Conservation (phyloP, 306 rosid species). For the Quercus agrifolia region DNA sequence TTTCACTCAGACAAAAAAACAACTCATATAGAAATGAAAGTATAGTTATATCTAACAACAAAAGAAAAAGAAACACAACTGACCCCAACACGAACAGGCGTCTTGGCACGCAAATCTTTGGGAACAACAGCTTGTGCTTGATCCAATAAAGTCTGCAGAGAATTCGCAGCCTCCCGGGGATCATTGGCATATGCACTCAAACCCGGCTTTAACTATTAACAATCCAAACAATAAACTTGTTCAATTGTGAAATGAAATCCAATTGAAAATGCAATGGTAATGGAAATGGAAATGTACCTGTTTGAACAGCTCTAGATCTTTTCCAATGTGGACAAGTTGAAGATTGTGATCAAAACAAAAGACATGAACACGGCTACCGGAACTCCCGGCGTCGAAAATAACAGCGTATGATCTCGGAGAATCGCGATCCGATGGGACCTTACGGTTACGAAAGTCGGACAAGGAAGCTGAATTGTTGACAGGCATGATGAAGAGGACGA, state of each 20-base stretch:
- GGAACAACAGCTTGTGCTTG: slow-evolving; percentile 82
- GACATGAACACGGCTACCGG: slow-evolving; percentile 98
- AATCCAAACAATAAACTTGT: slow-evolving; percentile 1
- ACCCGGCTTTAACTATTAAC: slow-evolving; percentile 60
- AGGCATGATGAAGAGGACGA: slow-evolving; percentile 71
- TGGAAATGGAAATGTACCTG: slow-evolving; percentile 39
- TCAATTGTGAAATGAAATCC: not conserved
- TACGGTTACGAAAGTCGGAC: slow-evolving; percentile 47
- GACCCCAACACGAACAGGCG: slow-evolving; percentile 97
- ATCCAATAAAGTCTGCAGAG: slow-evolving; percentile 59
- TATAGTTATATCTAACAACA: not conserved
- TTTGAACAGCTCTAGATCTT: slow-evolving; percentile 78
- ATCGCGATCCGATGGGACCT: slow-evolving; percentile 50
- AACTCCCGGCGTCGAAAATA: slow-evolving; percentile 95
- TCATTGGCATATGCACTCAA: slow-evolving; percentile 68
- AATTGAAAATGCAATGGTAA: not conserved
- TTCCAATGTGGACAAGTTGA: slow-evolving; percentile 87
- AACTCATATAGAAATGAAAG: not conserved
- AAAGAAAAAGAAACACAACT: slow-evolving; percentile 9
- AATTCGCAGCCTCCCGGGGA: slow-evolving; percentile 72
- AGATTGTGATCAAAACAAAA: slow-evolving; percentile 65
- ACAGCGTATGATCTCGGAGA: slow-evolving; percentile 57
- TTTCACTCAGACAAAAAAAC: slow-evolving; percentile 8
- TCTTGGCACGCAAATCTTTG: slow-evolving; percentile 54
- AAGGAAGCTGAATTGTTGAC: slow-evolving; percentile 21